These are phyloP conservation scores for Mikania micrantha DNA, from an alignment of 129 eudicot genomes.

Conservation along the genomic window DNA sequence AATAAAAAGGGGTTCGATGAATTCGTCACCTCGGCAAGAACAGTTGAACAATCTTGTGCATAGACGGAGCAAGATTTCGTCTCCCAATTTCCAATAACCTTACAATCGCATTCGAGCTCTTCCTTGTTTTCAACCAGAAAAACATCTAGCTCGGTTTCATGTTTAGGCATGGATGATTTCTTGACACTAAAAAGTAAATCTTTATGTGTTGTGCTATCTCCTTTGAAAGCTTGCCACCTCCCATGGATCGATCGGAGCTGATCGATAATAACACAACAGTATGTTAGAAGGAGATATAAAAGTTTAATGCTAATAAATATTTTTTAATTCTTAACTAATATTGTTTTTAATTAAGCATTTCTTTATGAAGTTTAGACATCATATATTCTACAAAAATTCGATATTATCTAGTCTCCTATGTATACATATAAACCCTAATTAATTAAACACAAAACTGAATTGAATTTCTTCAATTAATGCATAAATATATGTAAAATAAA, in stretches of 20 bases:
- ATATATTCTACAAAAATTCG: no score
- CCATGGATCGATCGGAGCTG: slow-evolving; percentile 36
- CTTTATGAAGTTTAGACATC: no score
- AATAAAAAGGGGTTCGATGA: not conserved
- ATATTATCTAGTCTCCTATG: no score
- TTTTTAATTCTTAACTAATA: no score
- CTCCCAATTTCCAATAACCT: slow-evolving; percentile 32
- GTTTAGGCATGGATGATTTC: slow-evolving; percentile 21
- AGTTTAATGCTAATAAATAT: not conserved
- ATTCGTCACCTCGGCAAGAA: slow-evolving; percentile 32
- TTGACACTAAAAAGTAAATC: slow-evolving; percentile 37
- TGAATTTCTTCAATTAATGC: no score
- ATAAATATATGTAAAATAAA: no score
- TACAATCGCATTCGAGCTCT: slow-evolving; percentile 27
- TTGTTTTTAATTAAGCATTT: no score
- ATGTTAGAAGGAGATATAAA: not conserved
- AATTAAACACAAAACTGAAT: no score
- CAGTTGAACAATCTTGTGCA: slow-evolving; percentile 24
- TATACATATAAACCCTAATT: no score
- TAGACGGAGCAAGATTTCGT: slow-evolving; percentile 34
- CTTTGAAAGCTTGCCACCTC: slow-evolving; percentile 43
- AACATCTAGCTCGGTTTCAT: slow-evolving; percentile 27
- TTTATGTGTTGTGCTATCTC: slow-evolving; percentile 29
- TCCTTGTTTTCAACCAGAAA: slow-evolving; percentile 28
- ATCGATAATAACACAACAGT: not conserved